Evolutionary conservation across 1,284 basidiomycete genomes (phyloP).

Genomic region (Austropuccinia psidii): DNA sequence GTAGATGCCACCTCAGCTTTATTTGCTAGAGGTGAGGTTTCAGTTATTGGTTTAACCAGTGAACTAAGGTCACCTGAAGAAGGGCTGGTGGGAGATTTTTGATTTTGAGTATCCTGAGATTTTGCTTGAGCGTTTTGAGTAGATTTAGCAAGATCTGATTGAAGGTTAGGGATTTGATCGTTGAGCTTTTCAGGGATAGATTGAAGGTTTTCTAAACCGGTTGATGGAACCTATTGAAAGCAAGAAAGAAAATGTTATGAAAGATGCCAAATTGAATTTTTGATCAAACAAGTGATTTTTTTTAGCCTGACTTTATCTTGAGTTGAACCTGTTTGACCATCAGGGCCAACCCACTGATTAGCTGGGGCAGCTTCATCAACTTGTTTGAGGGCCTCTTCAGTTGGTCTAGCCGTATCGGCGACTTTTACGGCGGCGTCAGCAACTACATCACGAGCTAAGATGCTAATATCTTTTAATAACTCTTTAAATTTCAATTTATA

Average conservation of each 20-base stretch:
- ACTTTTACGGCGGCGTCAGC: constrained; percentile 67
- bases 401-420: constrained; percentile 64
- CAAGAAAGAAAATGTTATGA: not conserved
- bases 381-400: constrained; percentile 57
- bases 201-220: constrained; percentile 21
- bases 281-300: not conserved
- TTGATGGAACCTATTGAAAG: constrained; percentile 15
- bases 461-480: constrained; percentile 43
- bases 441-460: constrained; percentile 63
- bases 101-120: constrained; percentile 7
- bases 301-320: constrained; percentile 24
- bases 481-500: constrained; percentile 37
- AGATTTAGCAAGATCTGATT: constrained; percentile 10
- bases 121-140: constrained; percentile 8
- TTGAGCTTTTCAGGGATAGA: constrained; percentile 24
- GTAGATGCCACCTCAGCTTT: constrained; percentile 29
- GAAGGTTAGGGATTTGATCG: constrained; percentile 15
- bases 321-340: constrained; percentile 9
- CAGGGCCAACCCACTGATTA: constrained; percentile 32
- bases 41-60: constrained; percentile 37
- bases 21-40: too few relatives aligned
- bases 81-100: too few relatives aligned
- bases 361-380: constrained; percentile 59
- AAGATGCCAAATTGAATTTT: not conserved
- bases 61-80: too few relatives aligned